A percentile compares a stretch with the other conserved stretches of the same genome.
Evolutionary conservation across 441 rosid genomes (phyloP).

Genomic region (Mallotus japonicus): DNA sequence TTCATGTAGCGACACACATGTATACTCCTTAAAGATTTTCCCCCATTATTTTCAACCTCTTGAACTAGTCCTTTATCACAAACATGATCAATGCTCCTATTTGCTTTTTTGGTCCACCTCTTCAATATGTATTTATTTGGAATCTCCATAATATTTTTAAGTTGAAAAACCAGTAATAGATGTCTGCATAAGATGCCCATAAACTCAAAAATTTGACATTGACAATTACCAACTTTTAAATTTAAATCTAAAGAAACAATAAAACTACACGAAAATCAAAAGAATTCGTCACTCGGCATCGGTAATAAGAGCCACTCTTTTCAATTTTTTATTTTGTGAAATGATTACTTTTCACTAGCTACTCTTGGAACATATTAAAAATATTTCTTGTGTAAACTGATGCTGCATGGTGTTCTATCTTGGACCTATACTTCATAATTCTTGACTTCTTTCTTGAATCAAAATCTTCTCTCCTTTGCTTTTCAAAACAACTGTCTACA

Average conservation of each 20-base stretch:
- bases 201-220: no score
- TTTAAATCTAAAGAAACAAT: no score
- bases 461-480: background rate
- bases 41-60: background rate
- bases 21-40: no score
- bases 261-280: no score
- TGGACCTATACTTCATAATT: background rate
- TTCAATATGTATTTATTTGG: background rate
- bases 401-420: no score
- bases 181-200: background rate
- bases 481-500: background rate
- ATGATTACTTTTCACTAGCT: background rate
- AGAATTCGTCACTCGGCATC: background rate
- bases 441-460: background rate
- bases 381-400: no score
- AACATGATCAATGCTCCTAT: background rate
- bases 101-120: background rate
- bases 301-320: background rate
- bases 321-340: background rate
- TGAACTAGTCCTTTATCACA: no score
- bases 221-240: no score
- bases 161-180: background rate
- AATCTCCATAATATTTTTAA: background rate
- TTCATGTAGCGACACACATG: background rate
- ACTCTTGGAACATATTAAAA: background rate